Evolutionary conservation across 2,329 filamentous ascomycete genomes (phyloP), one percentile per base, ranked within the genome.

Genomic region (Ramularia collo-cygni): DNA sequence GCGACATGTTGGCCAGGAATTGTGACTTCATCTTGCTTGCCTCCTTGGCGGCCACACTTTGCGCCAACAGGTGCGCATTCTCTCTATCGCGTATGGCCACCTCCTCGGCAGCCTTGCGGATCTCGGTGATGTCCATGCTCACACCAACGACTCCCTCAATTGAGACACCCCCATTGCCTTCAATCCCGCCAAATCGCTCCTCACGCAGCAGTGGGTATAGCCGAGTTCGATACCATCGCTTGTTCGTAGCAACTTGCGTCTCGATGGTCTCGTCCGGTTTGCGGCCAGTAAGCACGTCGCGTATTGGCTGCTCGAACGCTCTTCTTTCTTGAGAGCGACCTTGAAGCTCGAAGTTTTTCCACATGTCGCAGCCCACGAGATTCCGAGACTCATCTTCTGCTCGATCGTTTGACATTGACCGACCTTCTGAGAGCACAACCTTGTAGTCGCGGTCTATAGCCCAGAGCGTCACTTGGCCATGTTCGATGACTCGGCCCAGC

Each of bases 21-120:
- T 85, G 83, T 50, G 79, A 84, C 66, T 90, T 92, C 56, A 90
- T 73, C 40, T 83, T 74, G 54, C 80, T 87, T 2, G 85, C 84
- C 61, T 89, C 85, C 57, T 85, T 88, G 1, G 85, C 85, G 12
- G 85, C 83, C 6, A 78, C 77, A 55, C 85, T 83, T 47, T 87
- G 86, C 4, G 83, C 83, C 44, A 86, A 65, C 1, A 87, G 70
- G 43, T 76, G 76, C 10, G 76, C 70, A 53, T 87, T 89, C 52
- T 85, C 82, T 5, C 49, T 46, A 30, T 79, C 77, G 52, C 83
- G 77, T 43, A 73, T 69, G 43, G 75, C 71, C 10, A 87, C 60
- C 28, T 81, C 77, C 29, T 73, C 67, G 50, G 82, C 81, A 38
- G 78, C 72, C 41, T 75, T 68, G 48, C 81, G 81, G 18, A 86